Evolutionary conservation across 495 filamentous ascomycete genomes (phyloP).

Genomic region (Neurospora pannonica): DNA sequence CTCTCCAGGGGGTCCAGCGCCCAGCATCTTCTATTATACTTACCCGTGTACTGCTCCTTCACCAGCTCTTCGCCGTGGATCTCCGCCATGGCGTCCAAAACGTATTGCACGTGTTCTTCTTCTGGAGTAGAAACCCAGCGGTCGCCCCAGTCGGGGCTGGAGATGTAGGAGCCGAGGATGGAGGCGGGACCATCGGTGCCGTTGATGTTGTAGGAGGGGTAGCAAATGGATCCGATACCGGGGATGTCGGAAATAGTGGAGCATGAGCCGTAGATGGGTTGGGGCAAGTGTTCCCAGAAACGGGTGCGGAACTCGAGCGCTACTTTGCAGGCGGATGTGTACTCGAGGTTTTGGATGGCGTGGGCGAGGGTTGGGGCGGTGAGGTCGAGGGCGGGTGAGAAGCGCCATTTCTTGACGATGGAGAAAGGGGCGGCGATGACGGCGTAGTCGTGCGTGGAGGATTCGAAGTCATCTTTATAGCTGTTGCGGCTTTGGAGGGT

Average conservation of each 20-base stretch:
- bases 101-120: conserved; percentile 15
- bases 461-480: conserved; percentile 30
- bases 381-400: conserved; percentile 27
- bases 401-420: conserved; percentile 44
- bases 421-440: conserved; percentile 55
- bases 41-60: conserved; percentile 47
- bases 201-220: conserved; percentile 56
- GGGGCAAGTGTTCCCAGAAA: conserved; percentile 57
- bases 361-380: conserved; percentile 31
- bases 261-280: conserved; percentile 57
- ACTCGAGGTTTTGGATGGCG: conserved; percentile 52
- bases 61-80: conserved; percentile 48
- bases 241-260: conserved; percentile 45
- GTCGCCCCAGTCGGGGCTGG: conserved; percentile 32
- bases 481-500: conserved; percentile 39
- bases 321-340: conserved; percentile 53
- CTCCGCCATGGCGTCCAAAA: conserved; percentile 43
- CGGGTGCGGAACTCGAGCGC: conserved; percentile 53
- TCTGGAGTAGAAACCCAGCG: conserved; percentile 7
- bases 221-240: conserved; percentile 51
- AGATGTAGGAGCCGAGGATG: conserved; percentile 49
- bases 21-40: conserved; percentile 53
- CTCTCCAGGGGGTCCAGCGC: conserved; percentile 41
- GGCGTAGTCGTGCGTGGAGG: conserved; percentile 53
- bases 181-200: conserved; percentile 50